Evolutionary conservation across 73 alveolate genomes (phyloP), one percentile per base, ranked within the genome.

Genomic region (Uronychia setigera): DNA sequence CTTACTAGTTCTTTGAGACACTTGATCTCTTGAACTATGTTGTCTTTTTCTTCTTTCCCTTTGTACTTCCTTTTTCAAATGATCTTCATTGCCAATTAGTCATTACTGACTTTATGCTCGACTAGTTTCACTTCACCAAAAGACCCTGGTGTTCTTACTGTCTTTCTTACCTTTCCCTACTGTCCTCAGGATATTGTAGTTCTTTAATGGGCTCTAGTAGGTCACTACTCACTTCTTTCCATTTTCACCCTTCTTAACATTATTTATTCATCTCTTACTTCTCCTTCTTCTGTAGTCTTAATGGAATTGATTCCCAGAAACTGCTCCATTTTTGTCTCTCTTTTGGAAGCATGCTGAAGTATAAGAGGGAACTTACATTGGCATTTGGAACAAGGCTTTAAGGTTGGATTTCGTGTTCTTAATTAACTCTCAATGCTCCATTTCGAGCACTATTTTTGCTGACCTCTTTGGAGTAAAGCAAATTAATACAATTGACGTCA

Each of bases 81-180:
- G 79, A 26, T 14, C 79, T 67, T 29, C 79, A 67, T 29, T 1
- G 30, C 79, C 30, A 13, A 78, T 29, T 74, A 79, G 33, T 82
- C 79, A 13, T 67, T 25, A 26, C 67, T 46, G n/a, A 11, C 19
- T 19, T 46, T 46, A 19, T 46, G 67, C 67, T 46, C 5, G n/a
- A 46, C 67, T 19, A 46, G 67, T 19, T 46, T 46, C 19, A 46
- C 67, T 19, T 46, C 67, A 5, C 67, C 67, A 19, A 46, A 46
- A 5, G 67, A 46, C 67, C 67, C 67, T 46, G 67, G 5, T 46
- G 67, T 19, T 19, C 67, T 46, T 46, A n/a, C n/a, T n/a, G n/a
- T 19, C 5, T 19, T 46, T 46, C 67, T 46, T 46, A 46, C 67
- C 67, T 46, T 46, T 46, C n/a, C 67, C 67, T 11, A 46, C 19